Conservation (phyloP, 495 filamentous ascomycete species). For the Sordaria brevicollis region DNA sequence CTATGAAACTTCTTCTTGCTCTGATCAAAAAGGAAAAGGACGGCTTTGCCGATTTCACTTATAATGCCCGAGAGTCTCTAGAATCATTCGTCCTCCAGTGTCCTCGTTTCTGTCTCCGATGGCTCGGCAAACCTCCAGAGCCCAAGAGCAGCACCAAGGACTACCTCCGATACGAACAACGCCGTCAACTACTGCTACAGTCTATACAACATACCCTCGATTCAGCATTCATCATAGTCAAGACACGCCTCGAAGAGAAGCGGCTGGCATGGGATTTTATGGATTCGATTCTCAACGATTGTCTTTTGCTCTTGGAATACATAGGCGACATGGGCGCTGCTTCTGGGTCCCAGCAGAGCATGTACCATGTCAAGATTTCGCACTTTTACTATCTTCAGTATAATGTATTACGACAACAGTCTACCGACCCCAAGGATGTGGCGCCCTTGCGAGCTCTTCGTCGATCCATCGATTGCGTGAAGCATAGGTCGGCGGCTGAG, state of each 20-base stretch:
- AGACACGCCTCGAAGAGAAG: conserved; percentile 28
- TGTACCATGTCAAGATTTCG: conserved; percentile 53
- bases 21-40: conserved; percentile 7
- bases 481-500: conserved; percentile 29
- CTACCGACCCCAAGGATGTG: conserved; percentile 26
- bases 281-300: conserved; percentile 47
- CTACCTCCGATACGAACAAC: conserved; percentile 42
- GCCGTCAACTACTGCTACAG: conserved; percentile 38
- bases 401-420: conserved; percentile 25
- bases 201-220: conserved; percentile 42
- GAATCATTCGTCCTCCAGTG: conserved; percentile 41
- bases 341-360: conserved; percentile 20
- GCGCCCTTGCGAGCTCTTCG: conserved; percentile 37
- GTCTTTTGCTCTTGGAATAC: conserved; percentile 37
- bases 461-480: conserved; percentile 39
- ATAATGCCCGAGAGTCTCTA: conserved; percentile 13
- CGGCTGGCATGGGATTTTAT: conserved; percentile 37
- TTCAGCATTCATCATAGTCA: conserved; percentile 42
- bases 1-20: conserved; percentile 39
- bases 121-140: conserved; percentile 43
- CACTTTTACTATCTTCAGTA: conserved; percentile 67
- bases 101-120: conserved; percentile 42
- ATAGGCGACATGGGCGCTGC: conserved; percentile 24
- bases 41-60: neutral
- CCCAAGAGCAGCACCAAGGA: conserved; percentile 35